Evolutionary conservation across 306 rosid species (phyloP), one percentile per base, ranked within the genome.

Genomic region (Cicer yamashitae): DNA sequence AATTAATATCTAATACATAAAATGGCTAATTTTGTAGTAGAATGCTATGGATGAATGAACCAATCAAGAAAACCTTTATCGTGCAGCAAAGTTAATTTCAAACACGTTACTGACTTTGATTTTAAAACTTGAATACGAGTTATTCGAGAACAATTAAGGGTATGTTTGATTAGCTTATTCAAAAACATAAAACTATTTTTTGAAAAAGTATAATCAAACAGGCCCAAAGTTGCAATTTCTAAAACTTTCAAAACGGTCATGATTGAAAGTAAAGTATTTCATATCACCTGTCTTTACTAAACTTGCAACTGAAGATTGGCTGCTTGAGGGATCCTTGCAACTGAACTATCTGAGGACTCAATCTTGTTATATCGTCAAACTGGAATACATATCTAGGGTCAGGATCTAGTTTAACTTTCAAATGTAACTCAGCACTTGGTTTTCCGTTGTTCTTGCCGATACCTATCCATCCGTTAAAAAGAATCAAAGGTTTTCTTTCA

Each of bases 251-350:
- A 7, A 57, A 38, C 10, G 5, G 3, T 39, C 44, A 60, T 25
- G 37, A 54, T 2, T 34, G 68, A 34, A 73, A 75, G 53, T 18
- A 56, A 52, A 67, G 70, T 62, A 58, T n/a, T 76, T 76, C 76
- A 62, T 58, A 78, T 87, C 79, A 93, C 96, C 98, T 93, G 96
- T 93, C 98, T 63, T 87, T 87, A 59, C 83, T 88, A 78, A 93
- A 93, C 86, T 87, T 89, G 93, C 97, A 91, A 80, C 93, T 93
- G 81, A 93, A 93, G 81, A 93, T 89, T 22, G 97, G 97, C 81
- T 93, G 98, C 75, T 84, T 89, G 71, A 82, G 82, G 68, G 93
- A 89, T 71, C 98, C 97, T 85, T 75, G 98, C 74, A 88, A 93
- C 85, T 88, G 98, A 75, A 89, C 87, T 70, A 93, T 82, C 80